phyloP scores from a whole-genome alignment of 2,329 filamentous ascomycete genomes.

The Alternaria angustiovoidea region DNA sequence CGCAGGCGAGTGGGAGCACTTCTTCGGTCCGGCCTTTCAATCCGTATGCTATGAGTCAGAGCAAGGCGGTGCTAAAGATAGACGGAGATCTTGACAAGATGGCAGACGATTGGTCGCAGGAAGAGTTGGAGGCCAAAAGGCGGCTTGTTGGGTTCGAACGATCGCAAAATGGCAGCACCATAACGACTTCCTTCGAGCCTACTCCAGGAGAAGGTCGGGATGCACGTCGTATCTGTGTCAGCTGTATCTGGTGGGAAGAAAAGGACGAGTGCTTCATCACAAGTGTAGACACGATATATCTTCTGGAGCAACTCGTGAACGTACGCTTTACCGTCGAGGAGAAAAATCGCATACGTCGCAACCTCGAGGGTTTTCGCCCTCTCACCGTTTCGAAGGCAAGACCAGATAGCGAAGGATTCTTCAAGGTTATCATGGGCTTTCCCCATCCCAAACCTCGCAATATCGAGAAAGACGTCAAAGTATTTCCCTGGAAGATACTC shows the following conservation, averaged over 20 bases:
- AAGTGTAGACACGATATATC: conserved; percentile 93
- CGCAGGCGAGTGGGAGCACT: conserved; percentile 57
- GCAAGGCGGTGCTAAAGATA: conserved; percentile 84
- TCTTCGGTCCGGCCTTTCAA: conserved; percentile 65
- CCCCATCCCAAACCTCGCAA: conserved; percentile 94
- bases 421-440: conserved; percentile 99
- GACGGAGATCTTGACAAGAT: conserved; percentile 85
- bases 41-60: conserved; percentile 79
- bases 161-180: conserved; percentile 80
- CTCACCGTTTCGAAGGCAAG: conserved; percentile 94
- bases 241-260: conserved; percentile 97
- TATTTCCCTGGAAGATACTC: conserved; percentile 95
- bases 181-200: conserved; percentile 80
- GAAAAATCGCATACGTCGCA: conserved; percentile 96
- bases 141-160: conserved; percentile 90
- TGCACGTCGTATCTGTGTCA: conserved; percentile 89
- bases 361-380: conserved; percentile 92
- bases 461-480: conserved; percentile 99
- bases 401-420: conserved; percentile 92
- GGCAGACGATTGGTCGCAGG: conserved; percentile 81
- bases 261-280: conserved; percentile 92
- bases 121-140: conserved; percentile 80
- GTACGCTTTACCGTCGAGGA: conserved; percentile 93
- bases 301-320: conserved; percentile 90
- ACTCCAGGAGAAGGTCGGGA: conserved; percentile 81